Base-by-base conservation (phyloP, 75 land plant species). In the Chamaecyparis obtusa region DNA sequence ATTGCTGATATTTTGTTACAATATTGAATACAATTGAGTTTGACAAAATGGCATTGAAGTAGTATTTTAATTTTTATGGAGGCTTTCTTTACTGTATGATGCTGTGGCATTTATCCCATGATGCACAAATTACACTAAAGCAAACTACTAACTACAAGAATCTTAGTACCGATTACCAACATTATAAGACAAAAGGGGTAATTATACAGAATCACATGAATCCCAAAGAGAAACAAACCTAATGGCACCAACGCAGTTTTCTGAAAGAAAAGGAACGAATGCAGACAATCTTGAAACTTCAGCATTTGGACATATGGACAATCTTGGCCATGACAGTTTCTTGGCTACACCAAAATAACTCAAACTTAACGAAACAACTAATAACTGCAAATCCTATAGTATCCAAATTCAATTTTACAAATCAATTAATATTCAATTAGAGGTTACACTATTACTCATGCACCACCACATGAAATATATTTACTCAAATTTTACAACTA, bases 181-280 rank as follows among this genome's bases (percentile, higher is more conserved):
- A 80, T 33, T 37, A 19, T 41, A 37, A 60, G 39, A 82, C 44
- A 69, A 49, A 46, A 36, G 35, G 60, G 41, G 27, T 17, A 77
- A 27, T 33, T 9, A 80, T 27, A 15, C 6, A 36, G 41, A 75
- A 69, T 13, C 27, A 8, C 17, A 30, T 3, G 3, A 24, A 77
- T 8, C n/a, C n/a, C 5, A 44, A 30, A 78, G 9, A 30, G 14
- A 87, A 86, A 83, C 46, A 46, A 57, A 98, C 99, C 99, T 98
- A 85, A 98, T 94, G 75, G 97, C 97, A 21, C 95, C 95, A 87
- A 87, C 92, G 99, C 99, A 87, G 99, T 99, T 89, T 94, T 96
- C 43, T 87, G 95, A 86, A 98, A 98, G 83, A 95, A 98, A 33
- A 91, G 85, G 82, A 95, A 92, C 46, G 99, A 93, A 89, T 96